A percentile compares a stretch with the other conserved stretches of the same genome.
phyloP scores from a whole-genome alignment of 495 filamentous ascomycete species.

The Thermothielavioides terrestris region DNA sequence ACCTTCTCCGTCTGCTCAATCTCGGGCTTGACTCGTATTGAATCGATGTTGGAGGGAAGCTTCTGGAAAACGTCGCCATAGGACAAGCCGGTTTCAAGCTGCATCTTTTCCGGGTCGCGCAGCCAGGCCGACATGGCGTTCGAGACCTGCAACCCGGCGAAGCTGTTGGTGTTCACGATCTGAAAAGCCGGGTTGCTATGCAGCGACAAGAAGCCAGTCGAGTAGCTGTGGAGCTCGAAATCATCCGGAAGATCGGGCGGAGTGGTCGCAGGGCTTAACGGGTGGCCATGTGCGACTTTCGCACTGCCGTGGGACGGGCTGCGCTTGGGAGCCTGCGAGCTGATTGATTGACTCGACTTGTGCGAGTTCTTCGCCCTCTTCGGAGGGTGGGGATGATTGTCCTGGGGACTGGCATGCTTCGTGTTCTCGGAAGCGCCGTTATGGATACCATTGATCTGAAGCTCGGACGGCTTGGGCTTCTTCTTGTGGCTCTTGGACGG shows the following conservation, averaged over 20 bases:
- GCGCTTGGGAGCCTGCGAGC: slow-evolving; percentile 48
- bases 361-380: slow-evolving; percentile 76
- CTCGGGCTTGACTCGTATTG: slow-evolving; percentile 24
- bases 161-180: slow-evolving; percentile 53
- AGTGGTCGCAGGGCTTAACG: slow-evolving; percentile 47
- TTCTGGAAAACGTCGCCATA: slow-evolving; percentile 44
- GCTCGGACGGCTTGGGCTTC: slow-evolving; percentile 49
- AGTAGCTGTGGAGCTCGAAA: slow-evolving; percentile 54
- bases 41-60: slow-evolving; percentile 31
- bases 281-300: slow-evolving; percentile 36
- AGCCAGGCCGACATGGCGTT: slow-evolving; percentile 65
- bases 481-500: slow-evolving; percentile 67
- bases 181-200: slow-evolving; percentile 55
- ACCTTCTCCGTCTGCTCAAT: slow-evolving; percentile 39
- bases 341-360: slow-evolving; percentile 59
- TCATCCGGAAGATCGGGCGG: slow-evolving; percentile 48
- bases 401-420: slow-evolving; percentile 29
- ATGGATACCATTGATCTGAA: slow-evolving; percentile 42
- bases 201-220: slow-evolving; percentile 59
- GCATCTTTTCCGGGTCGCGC: slow-evolving; percentile 47
- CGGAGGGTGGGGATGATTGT: slow-evolving; percentile 30
- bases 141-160: slow-evolving; percentile 58
- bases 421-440: slow-evolving; percentile 22
- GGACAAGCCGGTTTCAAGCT: slow-evolving; percentile 35
- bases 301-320: slow-evolving; percentile 42